A percentile compares a stretch with the other conserved stretches of the same genome.
These are phyloP conservation scores for Saturnispora silvae DNA, from an alignment of 805 yeast genomes.

Conservation along the genomic window DNA sequence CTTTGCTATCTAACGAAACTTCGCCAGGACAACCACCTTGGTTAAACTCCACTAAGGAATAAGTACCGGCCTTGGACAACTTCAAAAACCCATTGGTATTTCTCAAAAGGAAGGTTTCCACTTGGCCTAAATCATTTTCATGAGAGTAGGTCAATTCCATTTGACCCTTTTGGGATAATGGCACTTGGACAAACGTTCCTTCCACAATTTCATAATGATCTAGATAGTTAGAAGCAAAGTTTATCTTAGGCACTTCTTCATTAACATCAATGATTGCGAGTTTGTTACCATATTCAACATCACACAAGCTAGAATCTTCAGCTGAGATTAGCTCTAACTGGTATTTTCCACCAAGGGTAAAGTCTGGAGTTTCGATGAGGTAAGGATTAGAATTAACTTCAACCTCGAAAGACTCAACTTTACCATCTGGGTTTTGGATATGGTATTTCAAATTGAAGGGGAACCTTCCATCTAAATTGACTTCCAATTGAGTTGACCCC, in stretches of 20 bases:
- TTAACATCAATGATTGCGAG: slow-evolving; percentile 63
- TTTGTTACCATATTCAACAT: slow-evolving; percentile 53
- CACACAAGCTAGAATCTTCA: slow-evolving; percentile 69
- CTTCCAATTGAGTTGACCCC: slow-evolving; percentile 33
- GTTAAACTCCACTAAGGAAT: slow-evolving; percentile 29
- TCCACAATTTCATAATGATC: slow-evolving; percentile 38
- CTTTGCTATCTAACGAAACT: slow-evolving; percentile 17
- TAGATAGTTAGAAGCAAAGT: slow-evolving; percentile 23
- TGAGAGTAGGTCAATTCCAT: slow-evolving; percentile 26
- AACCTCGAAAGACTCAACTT: slow-evolving; percentile 30
- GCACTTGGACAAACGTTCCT: slow-evolving; percentile 50
- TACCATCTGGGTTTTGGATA: slow-evolving; percentile 46
- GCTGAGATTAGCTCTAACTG: slow-evolving; percentile 52
- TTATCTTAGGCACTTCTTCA: slow-evolving; percentile 49
- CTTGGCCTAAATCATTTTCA: slow-evolving; percentile 14
- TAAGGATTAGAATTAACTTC: slow-evolving; percentile 29
- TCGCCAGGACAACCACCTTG: slow-evolving; percentile 39
- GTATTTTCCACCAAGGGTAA: slow-evolving; percentile 64
- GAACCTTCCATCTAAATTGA: slow-evolving; percentile 63
- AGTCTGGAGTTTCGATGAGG: slow-evolving; percentile 41
- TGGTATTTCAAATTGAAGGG: slow-evolving; percentile 70
- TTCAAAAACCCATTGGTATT: slow-evolving; percentile 21
- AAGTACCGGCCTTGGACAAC: slow-evolving; percentile 33
- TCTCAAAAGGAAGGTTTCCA: slow-evolving; percentile 5
- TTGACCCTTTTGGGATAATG: slow-evolving; percentile 32